phyloP scores from a whole-genome alignment of 192 early-diverging fungal genomes.

The Gaertneriomyces sp. region DNA sequence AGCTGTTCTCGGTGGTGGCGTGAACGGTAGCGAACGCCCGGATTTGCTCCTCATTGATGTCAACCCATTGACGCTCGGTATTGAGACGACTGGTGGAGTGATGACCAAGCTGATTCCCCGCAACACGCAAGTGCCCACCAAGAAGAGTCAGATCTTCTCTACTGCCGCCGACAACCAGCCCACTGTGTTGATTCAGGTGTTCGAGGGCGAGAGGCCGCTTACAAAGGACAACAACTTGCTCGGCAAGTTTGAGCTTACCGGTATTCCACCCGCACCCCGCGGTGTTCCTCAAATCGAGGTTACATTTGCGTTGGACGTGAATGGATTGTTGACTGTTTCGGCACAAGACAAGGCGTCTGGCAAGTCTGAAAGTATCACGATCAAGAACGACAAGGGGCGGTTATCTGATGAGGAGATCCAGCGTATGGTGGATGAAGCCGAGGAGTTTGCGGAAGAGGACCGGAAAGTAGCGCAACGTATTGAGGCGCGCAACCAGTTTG shows the following conservation, averaged over 20 bases:
- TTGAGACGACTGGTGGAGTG: constrained; percentile 96
- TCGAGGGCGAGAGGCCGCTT: constrained; percentile 92
- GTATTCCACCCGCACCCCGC: constrained; percentile 90
- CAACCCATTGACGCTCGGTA: constrained; percentile 94
- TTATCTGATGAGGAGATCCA: constrained; percentile 93
- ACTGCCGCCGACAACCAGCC: constrained; percentile 97
- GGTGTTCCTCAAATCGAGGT: constrained; percentile 98
- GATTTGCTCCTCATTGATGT: constrained; percentile 86
- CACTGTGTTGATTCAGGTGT: constrained; percentile 94
- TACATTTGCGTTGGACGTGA: constrained; percentile 91
- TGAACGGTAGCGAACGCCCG: constrained; percentile 45
- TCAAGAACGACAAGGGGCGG: constrained; percentile 96
- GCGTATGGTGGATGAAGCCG: constrained; percentile 95
- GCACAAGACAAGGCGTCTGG: constrained; percentile 96
- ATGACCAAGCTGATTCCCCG: constrained; percentile 94
- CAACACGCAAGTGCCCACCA: constrained; percentile 92
- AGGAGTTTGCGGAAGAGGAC: constrained; percentile 92
- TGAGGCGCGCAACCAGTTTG: constrained; percentile 84
- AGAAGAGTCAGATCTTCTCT: constrained; percentile 98
- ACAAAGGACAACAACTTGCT: constrained; percentile 99
- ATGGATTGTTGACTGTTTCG: constrained; percentile 90
- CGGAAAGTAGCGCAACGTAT: constrained; percentile 74
- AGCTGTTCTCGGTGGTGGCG: constrained; percentile 79
- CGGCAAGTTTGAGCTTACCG: constrained; percentile 93
- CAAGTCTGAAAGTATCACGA: constrained; percentile 93